Evolutionary conservation across 768 basidiomycete species (phyloP).

Genomic region (Exsudoporus frostii): DNA sequence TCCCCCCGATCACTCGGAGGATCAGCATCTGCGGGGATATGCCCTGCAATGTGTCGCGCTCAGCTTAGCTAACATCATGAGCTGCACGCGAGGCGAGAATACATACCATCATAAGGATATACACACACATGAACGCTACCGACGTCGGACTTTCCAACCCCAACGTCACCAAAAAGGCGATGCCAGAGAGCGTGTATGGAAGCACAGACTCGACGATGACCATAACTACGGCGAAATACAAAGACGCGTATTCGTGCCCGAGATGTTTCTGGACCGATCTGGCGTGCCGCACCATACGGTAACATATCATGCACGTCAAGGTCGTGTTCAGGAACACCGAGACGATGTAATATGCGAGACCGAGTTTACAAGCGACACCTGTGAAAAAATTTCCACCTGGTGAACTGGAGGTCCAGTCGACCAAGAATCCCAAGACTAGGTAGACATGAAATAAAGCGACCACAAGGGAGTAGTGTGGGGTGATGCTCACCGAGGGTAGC

Average conservation of each 20-base stretch:
- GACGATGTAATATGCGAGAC: constrained; percentile 16
- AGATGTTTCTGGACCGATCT: constrained; percentile 1
- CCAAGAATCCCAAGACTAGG: constrained; percentile 17
- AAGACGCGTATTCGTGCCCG: constrained; percentile 15
- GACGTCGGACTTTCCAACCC: constrained; percentile 14
- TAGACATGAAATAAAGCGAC: neutral
- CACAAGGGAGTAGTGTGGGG: neutral
- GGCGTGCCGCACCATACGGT: constrained; percentile 12
- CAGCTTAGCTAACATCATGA: neutral
- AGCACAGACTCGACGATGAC: constrained; percentile 24
- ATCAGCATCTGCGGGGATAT: constrained; percentile 29
- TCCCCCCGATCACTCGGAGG: constrained; percentile 20
- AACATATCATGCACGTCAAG: constrained; percentile 25
- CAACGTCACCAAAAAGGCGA: constrained; percentile 23
- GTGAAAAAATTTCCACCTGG: constrained; percentile 20
- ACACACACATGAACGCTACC: constrained; percentile 8
- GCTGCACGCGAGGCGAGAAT: neutral
- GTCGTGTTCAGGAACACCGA: constrained; percentile 15
- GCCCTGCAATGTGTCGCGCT: constrained; percentile 9
- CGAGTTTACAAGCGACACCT: constrained; percentile 8
- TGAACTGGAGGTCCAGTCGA: constrained; percentile 7
- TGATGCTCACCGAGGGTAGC: constrained; percentile 17
- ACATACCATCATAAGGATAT: constrained; percentile 22
- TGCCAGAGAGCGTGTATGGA: constrained; percentile 24
- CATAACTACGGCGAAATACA: constrained; percentile 12